These are phyloP conservation scores for Solanum chacoense DNA, from an alignment of 305 asterid genomes.

Conservation along the genomic window DNA sequence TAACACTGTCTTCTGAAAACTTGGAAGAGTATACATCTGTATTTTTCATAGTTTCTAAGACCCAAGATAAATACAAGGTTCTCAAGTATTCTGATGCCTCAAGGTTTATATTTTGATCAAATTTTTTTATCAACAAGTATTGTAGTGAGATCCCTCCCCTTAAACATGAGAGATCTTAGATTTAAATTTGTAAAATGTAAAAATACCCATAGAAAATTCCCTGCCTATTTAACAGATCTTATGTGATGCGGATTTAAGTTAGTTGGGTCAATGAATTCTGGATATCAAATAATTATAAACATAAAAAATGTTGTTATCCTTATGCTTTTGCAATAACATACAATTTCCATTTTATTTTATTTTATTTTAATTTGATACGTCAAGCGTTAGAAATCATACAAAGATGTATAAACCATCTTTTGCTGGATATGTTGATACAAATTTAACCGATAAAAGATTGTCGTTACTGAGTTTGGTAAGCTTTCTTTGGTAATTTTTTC, in stretches of 20 bases:
- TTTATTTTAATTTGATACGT: conserved; percentile 3
- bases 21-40: conserved; percentile 32
- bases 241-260: not conserved
- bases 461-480: conserved; percentile 26
- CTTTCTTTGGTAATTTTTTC: not conserved
- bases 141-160: not conserved
- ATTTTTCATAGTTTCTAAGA: conserved; percentile 24
- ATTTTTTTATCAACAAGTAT: not conserved
- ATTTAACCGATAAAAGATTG: conserved; percentile 17
- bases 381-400: conserved; percentile 1
- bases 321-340: not conserved
- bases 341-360: too few species aligned
- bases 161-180: not conserved
- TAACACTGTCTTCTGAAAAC: conserved; percentile 18
- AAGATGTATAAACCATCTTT: conserved; percentile 21
- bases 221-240: not conserved
- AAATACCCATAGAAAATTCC: not conserved
- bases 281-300: not conserved
- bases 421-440: conserved; percentile 26
- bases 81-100: conserved; percentile 35
- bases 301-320: not conserved
- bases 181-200: not conserved
- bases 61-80: conserved; percentile 11
- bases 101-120: not conserved
- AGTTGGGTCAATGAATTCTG: not conserved